Base-by-base conservation (phyloP, 2,329 filamentous ascomycete genomes). In the Xylaria multiplex region DNA sequence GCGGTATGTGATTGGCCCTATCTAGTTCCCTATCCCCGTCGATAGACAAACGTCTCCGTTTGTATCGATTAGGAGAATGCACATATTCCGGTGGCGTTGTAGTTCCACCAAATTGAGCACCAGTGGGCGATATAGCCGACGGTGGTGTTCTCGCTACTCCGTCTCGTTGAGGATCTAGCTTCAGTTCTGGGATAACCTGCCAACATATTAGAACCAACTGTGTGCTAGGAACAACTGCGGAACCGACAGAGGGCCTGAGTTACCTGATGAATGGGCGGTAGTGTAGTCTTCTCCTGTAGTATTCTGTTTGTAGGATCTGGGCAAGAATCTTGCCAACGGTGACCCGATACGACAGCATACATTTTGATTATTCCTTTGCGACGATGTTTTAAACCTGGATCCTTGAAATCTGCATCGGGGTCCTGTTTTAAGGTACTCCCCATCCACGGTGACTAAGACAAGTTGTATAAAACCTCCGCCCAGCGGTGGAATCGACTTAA, bases 201-300 rank as follows among this genome's bases (percentile, higher is more conserved):
- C 54, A 32, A 11, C 11, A 1, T 42, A 62, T 77, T 65, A 76
- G 74, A 45, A 37, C 14, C 43, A 24, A 24, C 32, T 52, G n/a
- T 63, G 16, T n/a, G 13, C 37, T 27, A 27, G 27, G 27, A 27
- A 3, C 27, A 27, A 27, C 27, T 27, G 9, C 5, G 37, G 9
- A 40, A 14, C 11, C 11, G 11, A 14, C 35, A 52, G 8, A 35
- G 6, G 30, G 46, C 32, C 19, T 32, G 7, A 54, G 59, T 64
- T 81, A 86, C 84, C 82, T 85, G 82, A 69, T 83, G 80, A 56
- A 87, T 85, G 1, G 85, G 83, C 22, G 85, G 85, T 24, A 87
- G 77, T 42, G 80, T 79, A 35, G 84, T 73, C 64, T 76, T 75
- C 66, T 81, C 78, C n/a, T 74, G 73, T 59, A 77, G 78, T 53